phyloP scores from a whole-genome alignment of 768 basidiomycete genomes.

The Kwoniella mangroviensis region DNA sequence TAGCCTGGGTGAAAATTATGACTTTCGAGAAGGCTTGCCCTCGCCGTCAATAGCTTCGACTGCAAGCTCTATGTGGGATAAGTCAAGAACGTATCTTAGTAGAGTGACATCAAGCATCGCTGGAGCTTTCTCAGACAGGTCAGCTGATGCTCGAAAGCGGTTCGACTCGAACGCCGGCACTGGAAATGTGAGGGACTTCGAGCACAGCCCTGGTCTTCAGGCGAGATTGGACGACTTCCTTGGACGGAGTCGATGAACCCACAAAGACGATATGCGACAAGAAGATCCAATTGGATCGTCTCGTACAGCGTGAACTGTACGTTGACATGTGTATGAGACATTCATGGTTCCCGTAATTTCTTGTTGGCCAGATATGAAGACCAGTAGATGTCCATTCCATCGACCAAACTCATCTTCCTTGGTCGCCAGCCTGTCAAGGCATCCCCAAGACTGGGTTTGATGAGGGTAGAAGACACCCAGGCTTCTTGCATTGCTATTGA shows the following conservation, averaged over 20 bases:
- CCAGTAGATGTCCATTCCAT: conserved; percentile 61
- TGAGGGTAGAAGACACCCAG: conserved; percentile 57
- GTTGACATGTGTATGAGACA: too few relatives aligned
- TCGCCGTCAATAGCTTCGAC: not conserved
- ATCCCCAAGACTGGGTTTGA: conserved; percentile 55
- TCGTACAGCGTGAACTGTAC: too few relatives aligned
- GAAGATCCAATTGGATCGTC: too few relatives aligned
- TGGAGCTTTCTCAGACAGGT: not conserved
- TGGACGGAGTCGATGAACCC: not conserved
- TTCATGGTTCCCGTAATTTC: not conserved
- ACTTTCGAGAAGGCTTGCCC: not conserved
- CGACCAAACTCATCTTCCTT: conserved; percentile 60
- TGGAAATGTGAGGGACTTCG: not conserved
- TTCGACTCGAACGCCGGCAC: not conserved
- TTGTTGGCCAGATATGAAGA: conserved; percentile 27
- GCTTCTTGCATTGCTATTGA: conserved; percentile 34
- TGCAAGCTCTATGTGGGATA: not conserved
- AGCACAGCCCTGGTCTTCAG: not conserved
- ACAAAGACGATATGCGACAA: not conserved
- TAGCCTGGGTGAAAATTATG: not conserved
- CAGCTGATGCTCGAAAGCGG: not conserved
- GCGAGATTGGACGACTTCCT: not conserved
- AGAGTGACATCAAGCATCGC: not conserved
- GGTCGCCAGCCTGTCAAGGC: conserved; percentile 62
- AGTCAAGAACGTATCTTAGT: not conserved